Base-by-base conservation (phyloP, 345 rosid species). In the Orychophragmus violaceus region DNA sequence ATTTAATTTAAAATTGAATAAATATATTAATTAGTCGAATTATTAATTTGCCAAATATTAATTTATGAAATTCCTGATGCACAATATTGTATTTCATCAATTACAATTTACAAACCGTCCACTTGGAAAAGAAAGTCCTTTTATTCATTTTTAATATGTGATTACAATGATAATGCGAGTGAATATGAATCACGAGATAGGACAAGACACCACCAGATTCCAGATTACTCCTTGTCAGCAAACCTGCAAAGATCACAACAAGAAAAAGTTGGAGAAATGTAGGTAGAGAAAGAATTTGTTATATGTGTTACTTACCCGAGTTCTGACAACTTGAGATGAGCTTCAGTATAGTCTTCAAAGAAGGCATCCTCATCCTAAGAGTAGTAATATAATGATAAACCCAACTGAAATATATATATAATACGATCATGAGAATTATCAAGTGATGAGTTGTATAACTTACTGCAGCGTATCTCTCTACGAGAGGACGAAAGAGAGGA, bases 241-340 rank as follows among this genome's bases (percentile, higher is more conserved):
- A 71, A 71, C 64, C 70, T 71, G 64, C 3, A n/a, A 21, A 42
- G 44, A 30, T 9, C 17, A 33, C 4, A 13, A 45, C 16, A 23
- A 19, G 18, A 27, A 5, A 17, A 60, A 6, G 6, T 3, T n/a
- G 0, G 4, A 55, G 1, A 44, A 56, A 23, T 32, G n/a, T n/a
- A n/a, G n/a, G 33, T 14, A 8, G 11, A 27, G 8, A 52, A 14
- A 28, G 5, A 9, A 3, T n/a, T 24, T 14, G 37, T 49, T 59
- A 8, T 17, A 2, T 59, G 30, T 18, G 37, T 35, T 29, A 17
- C 76, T 73, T 62, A 90, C 92, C 90, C 97, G 3, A 90, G 87
- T 76, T 90, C 93, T 1, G 93, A 88, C 42, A 90, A 86, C 76
- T 90, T 90, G 59, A 86, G 66, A 75, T 88, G 95, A 37, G 95